Percentiles rank a stretch among this genome's conserved stretches.
These are phyloP conservation scores for Pseudogymnoascus sp. DNA, from an alignment of 2,329 filamentous ascomycete genomes.

Conservation along the genomic window DNA sequence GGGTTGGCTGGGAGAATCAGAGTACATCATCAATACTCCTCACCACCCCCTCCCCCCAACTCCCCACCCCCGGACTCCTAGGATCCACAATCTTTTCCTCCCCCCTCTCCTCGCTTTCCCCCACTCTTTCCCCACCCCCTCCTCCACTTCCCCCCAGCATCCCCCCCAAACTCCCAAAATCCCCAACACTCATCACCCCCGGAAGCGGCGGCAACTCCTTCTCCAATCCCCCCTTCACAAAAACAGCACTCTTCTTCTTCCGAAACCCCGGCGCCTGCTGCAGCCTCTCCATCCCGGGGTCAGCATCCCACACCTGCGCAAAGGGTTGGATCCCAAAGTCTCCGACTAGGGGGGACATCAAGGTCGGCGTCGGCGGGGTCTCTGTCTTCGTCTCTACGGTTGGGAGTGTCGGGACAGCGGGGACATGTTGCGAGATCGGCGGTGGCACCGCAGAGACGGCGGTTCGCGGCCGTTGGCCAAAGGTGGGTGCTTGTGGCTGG, in stretches of 20 bases:
- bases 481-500: neutral
- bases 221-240: neutral
- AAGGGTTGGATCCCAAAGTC: neutral
- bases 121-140: neutral
- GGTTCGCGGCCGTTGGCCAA: neutral
- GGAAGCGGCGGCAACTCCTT: neutral
- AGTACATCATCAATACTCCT: neutral
- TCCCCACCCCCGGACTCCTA: neutral
- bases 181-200: neutral
- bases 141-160: neutral
- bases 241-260: neutral
- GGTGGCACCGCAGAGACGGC: neutral
- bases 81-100: neutral
- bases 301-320: neutral
- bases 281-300: conserved; percentile 24
- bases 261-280: neutral
- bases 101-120: neutral
- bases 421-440: neutral
- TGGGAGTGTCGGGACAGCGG: neutral
- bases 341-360: neutral
- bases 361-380: neutral
- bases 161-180: neutral
- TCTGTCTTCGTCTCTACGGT: neutral
- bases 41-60: neutral
- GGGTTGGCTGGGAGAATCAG: neutral